Base-by-base conservation (phyloP, 164 flowering plant species). In the Piper betle region DNA sequence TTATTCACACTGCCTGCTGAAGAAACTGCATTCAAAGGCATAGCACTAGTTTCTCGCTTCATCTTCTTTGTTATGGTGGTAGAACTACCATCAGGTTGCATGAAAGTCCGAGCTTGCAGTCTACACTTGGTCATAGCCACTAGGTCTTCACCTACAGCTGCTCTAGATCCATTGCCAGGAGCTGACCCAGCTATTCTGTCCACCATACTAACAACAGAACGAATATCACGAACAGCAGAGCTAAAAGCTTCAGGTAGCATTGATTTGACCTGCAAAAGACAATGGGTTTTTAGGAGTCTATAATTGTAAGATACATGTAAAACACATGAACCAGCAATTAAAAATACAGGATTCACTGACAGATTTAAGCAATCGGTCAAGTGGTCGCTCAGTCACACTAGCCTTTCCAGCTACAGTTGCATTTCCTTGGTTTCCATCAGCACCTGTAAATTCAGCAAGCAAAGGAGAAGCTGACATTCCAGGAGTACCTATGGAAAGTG, bases 111-210 rank as follows among this genome's bases (percentile, higher is more conserved):
- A 43, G 91, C 92, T 71, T 88, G 98, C 61, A 86, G 67, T 58
- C 96, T 89, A 64, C 89, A 87, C 68, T 83, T 88, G n/a, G 94
- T 88, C 87, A 85, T 83, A 50, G 96, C 95, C 72, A 81, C 96
- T 78, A 91, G 73, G 80, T 91, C 97, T 76, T 91, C 97, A 64
- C 99, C 93, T 64, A 88, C 91, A n/a, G 96, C 86, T 72, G 95
- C 93, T 69, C 86, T 82, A 59, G 97, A 88, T 42, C 97, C 99
- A 78, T 84, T 88, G 15, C 89, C 96, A 33, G 97, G 97, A 13
- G 95, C 93, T 19, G 97, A 80, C 52, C 91, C 97, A 33, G 93
- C 96, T 57, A 86, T 84, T 66, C 89, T 73, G 70, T 94, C 97
- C 39, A 72, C 69, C 95, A 91, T 81, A 67, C 88, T 84, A n/a